phyloP scores from a whole-genome alignment of 78 protist genomes.

The Emiliania huxleyi region DNA sequence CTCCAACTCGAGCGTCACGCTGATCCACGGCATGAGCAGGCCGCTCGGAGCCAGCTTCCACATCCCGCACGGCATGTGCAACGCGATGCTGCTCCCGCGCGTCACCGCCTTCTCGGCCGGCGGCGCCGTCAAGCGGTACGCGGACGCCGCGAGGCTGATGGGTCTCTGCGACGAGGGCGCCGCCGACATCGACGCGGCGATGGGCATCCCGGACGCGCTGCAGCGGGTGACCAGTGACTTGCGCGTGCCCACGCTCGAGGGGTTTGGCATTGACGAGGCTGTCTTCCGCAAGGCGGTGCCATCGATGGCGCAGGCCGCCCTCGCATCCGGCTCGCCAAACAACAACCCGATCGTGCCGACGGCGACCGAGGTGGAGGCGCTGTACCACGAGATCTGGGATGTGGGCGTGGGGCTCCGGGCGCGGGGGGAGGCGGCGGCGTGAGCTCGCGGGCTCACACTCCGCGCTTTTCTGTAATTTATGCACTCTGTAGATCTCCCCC shows the following conservation, averaged over 20 bases:
- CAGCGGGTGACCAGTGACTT: neutral
- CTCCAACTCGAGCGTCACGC: neutral
- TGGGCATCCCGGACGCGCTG: neutral
- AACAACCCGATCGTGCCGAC: neutral
- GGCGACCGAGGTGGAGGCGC: neutral
- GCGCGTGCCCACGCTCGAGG: neutral
- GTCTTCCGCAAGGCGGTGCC: neutral
- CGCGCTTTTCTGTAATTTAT: too few species aligned
- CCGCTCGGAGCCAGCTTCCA: neutral
- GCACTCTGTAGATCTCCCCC: too few species aligned
- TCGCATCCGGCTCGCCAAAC: neutral
- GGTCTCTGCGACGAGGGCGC: neutral
- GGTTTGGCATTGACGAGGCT: neutral
- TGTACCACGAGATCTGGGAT: too few species aligned
- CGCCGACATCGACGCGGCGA: neutral
- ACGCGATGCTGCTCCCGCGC: neutral
- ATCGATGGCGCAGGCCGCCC: neutral
- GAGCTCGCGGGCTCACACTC: too few species aligned
- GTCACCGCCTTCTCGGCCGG: neutral
- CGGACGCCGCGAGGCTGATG: neutral
- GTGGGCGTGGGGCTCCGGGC: too few species aligned
- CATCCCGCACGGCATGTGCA: neutral
- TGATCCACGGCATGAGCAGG: slow-evolving; percentile 8
- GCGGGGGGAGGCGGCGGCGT: too few species aligned
- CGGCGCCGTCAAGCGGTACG: neutral